Evolutionary conservation across 1,284 basidiomycete species (phyloP), one percentile per base, ranked within the genome.

Genomic region (Cutaneotrichosporon sp.): DNA sequence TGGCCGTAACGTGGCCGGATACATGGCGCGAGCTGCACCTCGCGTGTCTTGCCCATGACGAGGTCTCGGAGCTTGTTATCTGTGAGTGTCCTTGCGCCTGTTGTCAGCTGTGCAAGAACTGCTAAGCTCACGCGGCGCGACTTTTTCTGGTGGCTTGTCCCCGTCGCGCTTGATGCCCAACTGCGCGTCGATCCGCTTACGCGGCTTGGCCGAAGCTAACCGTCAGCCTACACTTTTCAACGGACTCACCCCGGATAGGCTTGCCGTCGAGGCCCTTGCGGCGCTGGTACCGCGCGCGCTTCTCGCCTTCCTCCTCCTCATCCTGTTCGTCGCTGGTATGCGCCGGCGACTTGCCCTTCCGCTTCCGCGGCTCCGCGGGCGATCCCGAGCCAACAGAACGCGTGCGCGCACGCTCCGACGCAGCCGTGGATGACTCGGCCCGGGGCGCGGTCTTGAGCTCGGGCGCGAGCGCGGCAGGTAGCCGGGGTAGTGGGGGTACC

Each of bases 1-100:
- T 55, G 49, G 4, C 47, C 59, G 51, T 73, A 74, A 9, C 69
- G 59, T 3, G 64, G 55, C 34, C 68, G 56, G 3, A 64, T 51
- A 43, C 72, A 74, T 0, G 62, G 56, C 4, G 58, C 61, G 15
- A 62, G 30, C 47, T 74, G 72, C 5, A 64, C 22, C 46, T 72
- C 72, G 7, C 37, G 47, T 0, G 56, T 62, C 39, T 67, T 62
- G 18, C 70, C 71, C 18, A 51, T 48, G 4, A 69, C 44, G 33
- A 52, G 38, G 26, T 60, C 57, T 26, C 56, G 55, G 10, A 71
- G 51, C 34, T 59, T 49, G 1, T 46, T 42, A n/a, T 71, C 69
- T 5, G 59, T 59, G 3, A 68, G 18, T 1, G 50, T 47, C 13
- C 33, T 40, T 1, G 49, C 52, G 13, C 54, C 54, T 56, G 34